phyloP scores from a whole-genome alignment of 2,329 filamentous ascomycete species.

The Amylocarpus encephaloides region DNA sequence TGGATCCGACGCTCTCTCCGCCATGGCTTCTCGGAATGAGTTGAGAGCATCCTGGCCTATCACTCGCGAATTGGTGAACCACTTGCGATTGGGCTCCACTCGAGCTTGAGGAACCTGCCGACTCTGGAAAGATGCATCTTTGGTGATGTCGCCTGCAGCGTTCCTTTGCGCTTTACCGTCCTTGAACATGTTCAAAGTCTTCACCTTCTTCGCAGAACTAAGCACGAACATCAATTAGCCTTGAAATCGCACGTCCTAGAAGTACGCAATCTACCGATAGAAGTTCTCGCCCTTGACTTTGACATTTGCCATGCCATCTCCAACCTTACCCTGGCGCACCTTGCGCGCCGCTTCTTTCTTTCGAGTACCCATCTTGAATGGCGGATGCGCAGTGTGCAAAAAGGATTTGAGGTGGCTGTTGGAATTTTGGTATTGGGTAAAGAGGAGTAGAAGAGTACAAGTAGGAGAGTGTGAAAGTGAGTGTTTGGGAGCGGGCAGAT shows the following conservation, averaged over 20 bases:
- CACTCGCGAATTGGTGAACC: conserved; percentile 90
- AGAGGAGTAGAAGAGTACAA: too few relatives aligned
- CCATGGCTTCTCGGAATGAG: conserved; percentile 86
- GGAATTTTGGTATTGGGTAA: conserved; percentile 6
- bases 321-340: conserved; percentile 75
- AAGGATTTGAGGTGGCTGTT: neutral
- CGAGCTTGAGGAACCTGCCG: conserved; percentile 74
- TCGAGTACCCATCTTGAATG: conserved; percentile 66
- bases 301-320: conserved; percentile 86
- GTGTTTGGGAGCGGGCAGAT: conserved; percentile 9
- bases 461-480: neutral
- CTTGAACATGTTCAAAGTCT: conserved; percentile 83
- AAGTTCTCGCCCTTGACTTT: conserved; percentile 97
- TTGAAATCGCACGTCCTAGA: neutral
- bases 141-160: conserved; percentile 73
- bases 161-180: conserved; percentile 80
- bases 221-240: conserved; percentile 9
- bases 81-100: conserved; percentile 93
- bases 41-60: conserved; percentile 85
- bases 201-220: conserved; percentile 75
- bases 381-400: conserved; percentile 17
- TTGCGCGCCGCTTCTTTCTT: conserved; percentile 88
- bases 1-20: conserved; percentile 81
- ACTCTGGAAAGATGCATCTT: conserved; percentile 79
- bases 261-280: conserved; percentile 58